Evolutionary conservation across 805 yeast genomes (phyloP), one percentile per base, ranked within the genome.

Genomic region (Hanseniaspora hatyaiensis): DNA sequence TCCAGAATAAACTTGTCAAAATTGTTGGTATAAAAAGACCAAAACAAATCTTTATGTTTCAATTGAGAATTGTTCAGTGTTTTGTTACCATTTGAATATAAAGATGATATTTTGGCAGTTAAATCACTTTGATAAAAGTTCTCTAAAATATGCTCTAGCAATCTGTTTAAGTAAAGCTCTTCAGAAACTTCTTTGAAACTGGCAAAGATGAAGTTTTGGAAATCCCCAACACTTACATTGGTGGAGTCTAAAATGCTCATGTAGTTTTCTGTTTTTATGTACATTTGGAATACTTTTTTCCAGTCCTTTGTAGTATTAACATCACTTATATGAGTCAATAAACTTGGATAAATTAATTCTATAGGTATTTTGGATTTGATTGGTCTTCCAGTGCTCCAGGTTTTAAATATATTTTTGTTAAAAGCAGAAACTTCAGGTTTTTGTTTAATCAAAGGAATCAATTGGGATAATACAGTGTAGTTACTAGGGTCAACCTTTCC

Each of bases 1-100:
- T 45, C 49, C 15, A 28, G 30, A 11, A 45, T 30, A 26, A 37
- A 45, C 15, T 61, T 60, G 40, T 72, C 73, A 56, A 69, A 77
- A 54, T 78, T 68, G 45, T 70, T 56, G 36, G 54, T 62, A 59
- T 70, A 78, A 85, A 86, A 80, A 3, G 67, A 61, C 75, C 78
- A 78, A 8, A 77, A 53, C 36, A 59, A 53, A 6, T 63, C 56
- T 52, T 37, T 49, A 23, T 44, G 48, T 8, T 22, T 36, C 6
- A 11, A 22, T 13, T 45, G 33, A 13, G 32, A 16, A 12, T 33
- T 26, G 16, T 22, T 22, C 22, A 39, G 16, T 23, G 34, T 39
- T 12, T 22, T 34, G 24, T 44, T 34, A 15, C 48, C 48, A 45
- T 45, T 45, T 15, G 38, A 22, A 11, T 30, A 36, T n/a, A 37